phyloP scores from a whole-genome alignment of 257 asterid species.

The Scutellaria baicalensis region DNA sequence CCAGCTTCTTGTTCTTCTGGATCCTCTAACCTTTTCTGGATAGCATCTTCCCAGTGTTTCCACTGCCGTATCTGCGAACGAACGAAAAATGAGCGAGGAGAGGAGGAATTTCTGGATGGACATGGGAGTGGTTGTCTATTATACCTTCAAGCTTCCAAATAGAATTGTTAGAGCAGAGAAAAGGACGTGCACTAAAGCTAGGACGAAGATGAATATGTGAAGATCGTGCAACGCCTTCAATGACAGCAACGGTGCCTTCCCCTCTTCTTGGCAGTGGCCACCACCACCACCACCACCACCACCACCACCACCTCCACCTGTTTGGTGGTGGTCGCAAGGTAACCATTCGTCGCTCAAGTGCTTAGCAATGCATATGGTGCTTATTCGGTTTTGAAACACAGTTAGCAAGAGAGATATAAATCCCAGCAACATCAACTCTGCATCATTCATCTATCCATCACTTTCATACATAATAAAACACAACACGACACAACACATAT shows the following conservation, averaged over 20 bases:
- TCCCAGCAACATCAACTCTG: constrained; percentile 71
- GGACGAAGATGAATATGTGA: constrained; percentile 67
- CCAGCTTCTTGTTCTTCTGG: constrained; percentile 22
- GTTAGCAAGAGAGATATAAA: constrained; percentile 54
- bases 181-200: constrained; percentile 53
- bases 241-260: constrained; percentile 47
- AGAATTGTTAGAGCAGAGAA: constrained; percentile 60
- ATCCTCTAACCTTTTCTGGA: constrained; percentile 23
- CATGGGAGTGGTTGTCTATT: background rate
- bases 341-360: constrained; percentile 37
- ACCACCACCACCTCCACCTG: too few species aligned
- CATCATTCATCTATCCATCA: too few species aligned
- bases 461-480: background rate
- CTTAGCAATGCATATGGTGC: constrained; percentile 35
- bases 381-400: constrained; percentile 36
- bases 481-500: background rate
- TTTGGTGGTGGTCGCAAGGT: constrained; percentile 32
- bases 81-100: background rate
- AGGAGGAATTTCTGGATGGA: too few species aligned
- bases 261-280: constrained; percentile 33
- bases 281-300: background rate
- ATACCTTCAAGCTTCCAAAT: constrained; percentile 52
- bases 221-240: constrained; percentile 58
- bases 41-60: constrained; percentile 45
- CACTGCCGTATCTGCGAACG: constrained; percentile 31